Evolutionary conservation across 164 flowering plant species (phyloP), one percentile per base, ranked within the genome.

Genomic region (Magnolia sinica): DNA sequence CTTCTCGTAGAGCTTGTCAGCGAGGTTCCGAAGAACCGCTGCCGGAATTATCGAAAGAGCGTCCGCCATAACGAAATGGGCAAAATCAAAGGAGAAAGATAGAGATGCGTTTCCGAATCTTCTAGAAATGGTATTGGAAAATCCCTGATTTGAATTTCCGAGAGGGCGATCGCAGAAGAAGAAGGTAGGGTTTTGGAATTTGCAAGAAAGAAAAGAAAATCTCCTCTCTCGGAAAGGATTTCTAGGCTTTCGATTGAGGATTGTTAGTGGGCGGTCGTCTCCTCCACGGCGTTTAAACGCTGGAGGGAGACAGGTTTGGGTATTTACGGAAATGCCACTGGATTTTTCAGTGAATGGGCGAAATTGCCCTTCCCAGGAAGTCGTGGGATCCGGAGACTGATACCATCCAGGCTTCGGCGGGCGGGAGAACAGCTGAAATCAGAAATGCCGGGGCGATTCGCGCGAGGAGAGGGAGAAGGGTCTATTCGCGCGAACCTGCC

Each of bases 1-100:
- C 87, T 93, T 95, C 88, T 95, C 99, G 74, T 95, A 95, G 0
- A 95, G 91, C 88, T 95, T 95, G 72, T 95, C 98, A 11, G 97
- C 85, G 52, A 95, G 90, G 77, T 91, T 93, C 10, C 99, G 90
- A 37, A 91, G 85, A 27, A 95, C 98, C 3, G 86, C 55, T 1
- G 96, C 82, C 1, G 98, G 94, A 83, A 95, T 85, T 51, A 84
- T 80, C 23, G 93, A 89, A 7, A 84, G 73, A 24, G 86, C 90
- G 69, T 95, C 94, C 23, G 87, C 96, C 92, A 89, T 91, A 45
- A 67, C 24, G 16, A 73, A 73, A 37, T 52, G 9, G 7, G 18
- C 45, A 64, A 27, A 63, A 66, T 7, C 69, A 23, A 1, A 66
- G 27, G 24, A 24, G 9, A 24, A 23, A 19, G 68, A 70, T 70